A percentile compares a stretch with the other conserved stretches of the same genome.
These are phyloP conservation scores for Pyrenophora teres DNA, from an alignment of 2,329 filamentous ascomycete species.

Conservation along the genomic window DNA sequence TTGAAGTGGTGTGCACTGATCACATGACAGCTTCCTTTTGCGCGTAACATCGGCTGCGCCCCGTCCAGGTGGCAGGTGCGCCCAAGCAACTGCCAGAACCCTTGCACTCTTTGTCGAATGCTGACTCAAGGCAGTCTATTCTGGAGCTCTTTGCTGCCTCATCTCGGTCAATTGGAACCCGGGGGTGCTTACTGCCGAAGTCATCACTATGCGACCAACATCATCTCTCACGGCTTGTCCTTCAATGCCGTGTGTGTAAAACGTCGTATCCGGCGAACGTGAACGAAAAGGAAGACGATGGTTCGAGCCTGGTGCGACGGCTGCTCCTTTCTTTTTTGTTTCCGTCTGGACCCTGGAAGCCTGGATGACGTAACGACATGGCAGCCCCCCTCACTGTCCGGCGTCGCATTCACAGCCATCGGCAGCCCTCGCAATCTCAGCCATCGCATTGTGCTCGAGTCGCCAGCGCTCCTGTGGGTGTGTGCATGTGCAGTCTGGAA, in stretches of 20 bases:
- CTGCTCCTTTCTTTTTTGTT: conserved; percentile 15
- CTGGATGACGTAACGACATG: no score
- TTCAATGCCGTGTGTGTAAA: conserved; percentile 2
- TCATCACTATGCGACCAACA: conserved; percentile 5
- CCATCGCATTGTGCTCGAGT: conserved; percentile 6
- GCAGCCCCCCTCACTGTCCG: not conserved
- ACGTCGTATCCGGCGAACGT: not conserved
- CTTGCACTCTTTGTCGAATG: not conserved
- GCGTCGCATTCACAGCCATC: not conserved
- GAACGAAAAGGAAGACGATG: no score
- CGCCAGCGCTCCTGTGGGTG: not conserved
- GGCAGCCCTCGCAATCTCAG: conserved; percentile 10
- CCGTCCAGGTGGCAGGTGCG: not conserved
- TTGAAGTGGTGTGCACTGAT: not conserved
- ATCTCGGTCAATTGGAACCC: conserved; percentile 6
- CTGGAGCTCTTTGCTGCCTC: not conserved
- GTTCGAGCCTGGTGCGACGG: conserved; percentile 23
- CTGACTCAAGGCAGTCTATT: not conserved
- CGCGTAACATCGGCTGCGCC: not conserved
- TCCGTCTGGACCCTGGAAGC: conserved; percentile 14
- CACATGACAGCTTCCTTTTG: not conserved
- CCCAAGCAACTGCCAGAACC: not conserved
- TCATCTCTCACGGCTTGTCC: conserved; percentile 4
- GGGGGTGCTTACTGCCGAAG: not conserved
- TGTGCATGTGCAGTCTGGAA: conserved; percentile 1